Evolutionary conservation across 163 green algal genomes (phyloP).

Genomic region (Scenedesmus sp.): DNA sequence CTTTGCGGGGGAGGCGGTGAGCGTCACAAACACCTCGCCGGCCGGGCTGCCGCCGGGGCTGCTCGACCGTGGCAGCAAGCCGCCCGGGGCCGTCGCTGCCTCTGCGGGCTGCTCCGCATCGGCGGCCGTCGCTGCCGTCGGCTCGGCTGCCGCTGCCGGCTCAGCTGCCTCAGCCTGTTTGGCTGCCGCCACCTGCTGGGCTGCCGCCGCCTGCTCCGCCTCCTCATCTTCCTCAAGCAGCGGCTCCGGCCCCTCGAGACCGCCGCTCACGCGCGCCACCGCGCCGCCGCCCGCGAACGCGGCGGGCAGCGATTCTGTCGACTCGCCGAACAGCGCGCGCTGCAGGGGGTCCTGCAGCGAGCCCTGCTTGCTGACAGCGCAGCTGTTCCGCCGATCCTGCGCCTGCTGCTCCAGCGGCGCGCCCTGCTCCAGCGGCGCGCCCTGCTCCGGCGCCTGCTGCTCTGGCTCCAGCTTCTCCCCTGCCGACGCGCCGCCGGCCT

Average conservation of each 20-base stretch:
- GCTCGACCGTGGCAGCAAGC: slow-evolving; percentile 1
- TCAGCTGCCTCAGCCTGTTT: neutral
- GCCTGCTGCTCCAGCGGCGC: too few species aligned
- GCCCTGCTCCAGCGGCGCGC: too few species aligned
- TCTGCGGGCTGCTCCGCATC: neutral
- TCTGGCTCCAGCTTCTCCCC: too few species aligned
- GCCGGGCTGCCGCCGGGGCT: slow-evolving; percentile 4
- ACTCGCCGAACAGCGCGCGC: slow-evolving; percentile 10
- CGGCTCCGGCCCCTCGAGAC: neutral
- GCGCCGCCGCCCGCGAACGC: too few species aligned
- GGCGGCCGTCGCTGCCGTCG: neutral
- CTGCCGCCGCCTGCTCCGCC: slow-evolving; percentile 1
- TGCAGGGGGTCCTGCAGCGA: neutral
- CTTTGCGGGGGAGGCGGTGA: too few species aligned
- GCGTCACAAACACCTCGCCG: too few species aligned
- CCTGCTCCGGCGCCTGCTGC: too few species aligned
- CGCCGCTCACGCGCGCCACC: too few species aligned
- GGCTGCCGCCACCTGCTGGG: neutral
- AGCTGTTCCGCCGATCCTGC: too few species aligned
- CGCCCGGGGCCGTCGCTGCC: neutral
- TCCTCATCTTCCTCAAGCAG: slow-evolving; percentile 1
- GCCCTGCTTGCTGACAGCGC: too few species aligned
- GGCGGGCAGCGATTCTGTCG: neutral
- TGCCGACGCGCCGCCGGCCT: too few species aligned
- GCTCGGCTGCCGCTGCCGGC: neutral